These are phyloP conservation scores for Thelephora ganbajun DNA, from an alignment of 768 basidiomycete genomes.

Conservation along the genomic window DNA sequence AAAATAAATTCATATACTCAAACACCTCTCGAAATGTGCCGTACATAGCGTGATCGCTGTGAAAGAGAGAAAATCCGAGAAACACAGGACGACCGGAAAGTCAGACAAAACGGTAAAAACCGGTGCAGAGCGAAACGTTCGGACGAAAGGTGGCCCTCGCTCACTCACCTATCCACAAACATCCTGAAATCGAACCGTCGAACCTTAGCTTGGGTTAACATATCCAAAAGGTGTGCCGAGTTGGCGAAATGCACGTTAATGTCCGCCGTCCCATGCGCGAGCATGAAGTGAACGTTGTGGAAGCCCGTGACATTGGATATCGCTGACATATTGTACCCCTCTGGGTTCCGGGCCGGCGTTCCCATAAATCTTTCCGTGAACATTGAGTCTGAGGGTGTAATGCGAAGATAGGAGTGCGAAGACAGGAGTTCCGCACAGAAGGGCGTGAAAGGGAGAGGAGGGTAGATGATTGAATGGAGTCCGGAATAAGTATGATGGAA, in stretches of 20 bases:
- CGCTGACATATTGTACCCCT: conserved; percentile 82
- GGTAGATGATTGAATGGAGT: conserved; percentile 71
- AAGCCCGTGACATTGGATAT: conserved; percentile 85
- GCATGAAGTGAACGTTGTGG: conserved; percentile 60
- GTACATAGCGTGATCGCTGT: no score
- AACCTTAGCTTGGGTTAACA: conserved; percentile 70
- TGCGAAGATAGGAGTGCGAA: not conserved
- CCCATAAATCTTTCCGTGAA: conserved; percentile 99
- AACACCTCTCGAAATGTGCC: no score
- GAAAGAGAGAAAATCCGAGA: no score
- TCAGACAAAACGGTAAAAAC: no score
- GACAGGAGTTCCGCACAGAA: not conserved
- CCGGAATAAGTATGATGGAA: conserved; percentile 63
- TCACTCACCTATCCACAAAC: conserved; percentile 93
- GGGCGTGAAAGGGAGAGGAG: no score
- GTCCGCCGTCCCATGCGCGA: conserved; percentile 89
- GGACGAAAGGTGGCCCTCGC: no score
- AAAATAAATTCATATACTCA: no score
- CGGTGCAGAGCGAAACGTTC: no score
- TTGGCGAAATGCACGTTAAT: conserved; percentile 96
- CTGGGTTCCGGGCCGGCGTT: conserved; percentile 60
- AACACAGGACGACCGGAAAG: no score
- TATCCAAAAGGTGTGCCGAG: conserved; percentile 82
- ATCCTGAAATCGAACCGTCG: conserved; percentile 77
- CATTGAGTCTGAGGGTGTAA: conserved; percentile 73